Evolutionary conservation across 202 grass and related monocot genomes (phyloP).

Genomic region (Setaria viridis): DNA sequence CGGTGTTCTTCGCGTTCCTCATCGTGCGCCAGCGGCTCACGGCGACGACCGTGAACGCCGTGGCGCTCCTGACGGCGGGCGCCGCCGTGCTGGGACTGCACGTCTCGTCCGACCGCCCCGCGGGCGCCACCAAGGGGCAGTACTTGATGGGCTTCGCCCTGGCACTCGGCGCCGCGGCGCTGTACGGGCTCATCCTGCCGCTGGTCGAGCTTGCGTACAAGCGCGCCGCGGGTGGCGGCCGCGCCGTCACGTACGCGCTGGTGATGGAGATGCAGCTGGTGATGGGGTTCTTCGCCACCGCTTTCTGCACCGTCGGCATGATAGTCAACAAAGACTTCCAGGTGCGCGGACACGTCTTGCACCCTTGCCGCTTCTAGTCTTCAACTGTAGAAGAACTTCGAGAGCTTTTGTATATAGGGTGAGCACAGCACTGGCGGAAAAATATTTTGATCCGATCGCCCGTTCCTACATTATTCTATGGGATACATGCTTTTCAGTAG

Average conservation of each 20-base stretch:
- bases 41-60: conserved; percentile 64
- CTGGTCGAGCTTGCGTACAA: conserved; percentile 77
- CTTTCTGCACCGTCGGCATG: conserved; percentile 73
- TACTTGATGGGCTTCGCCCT: conserved; percentile 77
- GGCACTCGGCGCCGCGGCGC: conserved; percentile 63
- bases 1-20: conserved; percentile 82
- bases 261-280: conserved; percentile 95
- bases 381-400: too few species aligned
- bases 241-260: conserved; percentile 80
- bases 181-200: conserved; percentile 88
- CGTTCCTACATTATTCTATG: too few species aligned
- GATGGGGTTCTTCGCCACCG: conserved; percentile 78
- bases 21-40: conserved; percentile 82
- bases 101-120: conserved; percentile 58
- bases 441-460: too few species aligned
- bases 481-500: too few species aligned
- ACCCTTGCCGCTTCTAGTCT: too few species aligned
- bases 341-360: conserved; percentile 22
- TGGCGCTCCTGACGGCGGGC: conserved; percentile 73
- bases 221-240: conserved; percentile 51
- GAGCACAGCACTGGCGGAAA: too few species aligned
- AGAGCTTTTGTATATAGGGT: too few species aligned
- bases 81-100: conserved; percentile 76
- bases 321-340: conserved; percentile 71
- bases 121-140: conserved; percentile 47